phyloP scores from a whole-genome alignment of 23 red algal species.

The Gracilaria gracilis region DNA sequence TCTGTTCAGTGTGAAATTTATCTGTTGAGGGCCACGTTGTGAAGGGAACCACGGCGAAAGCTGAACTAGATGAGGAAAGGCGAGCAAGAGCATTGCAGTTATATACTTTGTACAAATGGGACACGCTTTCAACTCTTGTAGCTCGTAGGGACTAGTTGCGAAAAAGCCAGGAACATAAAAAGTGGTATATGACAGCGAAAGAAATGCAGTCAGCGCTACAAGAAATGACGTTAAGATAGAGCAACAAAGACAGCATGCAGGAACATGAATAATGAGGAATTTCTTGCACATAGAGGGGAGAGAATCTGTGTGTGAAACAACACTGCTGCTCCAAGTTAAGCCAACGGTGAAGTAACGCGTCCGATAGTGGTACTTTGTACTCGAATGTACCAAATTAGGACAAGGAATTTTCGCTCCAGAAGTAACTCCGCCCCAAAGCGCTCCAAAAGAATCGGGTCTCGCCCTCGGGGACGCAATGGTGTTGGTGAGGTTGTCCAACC shows the following conservation, averaged over 20 bases:
- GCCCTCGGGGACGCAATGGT: conserved; percentile 50
- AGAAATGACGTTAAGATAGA: neutral
- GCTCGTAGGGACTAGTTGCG: neutral
- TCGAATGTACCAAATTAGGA: conserved; percentile 63
- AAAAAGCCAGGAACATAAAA: neutral
- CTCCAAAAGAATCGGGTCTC: conserved; percentile 47
- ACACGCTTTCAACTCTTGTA: neutral
- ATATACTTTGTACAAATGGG: conserved; percentile 2
- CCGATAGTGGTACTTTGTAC: conserved; percentile 20
- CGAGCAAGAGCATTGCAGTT: neutral
- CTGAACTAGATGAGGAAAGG: neutral
- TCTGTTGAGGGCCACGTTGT: conserved; percentile 3
- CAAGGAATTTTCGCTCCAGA: conserved; percentile 61
- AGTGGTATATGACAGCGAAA: neutral
- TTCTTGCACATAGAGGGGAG: neutral
- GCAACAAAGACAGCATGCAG: neutral
- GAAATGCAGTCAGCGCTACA: neutral
- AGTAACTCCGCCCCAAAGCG: conserved; percentile 55
- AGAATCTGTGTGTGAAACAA: neutral
- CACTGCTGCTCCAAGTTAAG: conserved; percentile 35
- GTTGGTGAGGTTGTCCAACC: neutral
- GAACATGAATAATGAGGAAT: neutral
- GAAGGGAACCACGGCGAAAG: neutral
- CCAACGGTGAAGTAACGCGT: conserved; percentile 62
- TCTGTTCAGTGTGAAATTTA: conserved; percentile 22